Conservation (phyloP, 1,284 basidiomycete species). For the Microbotryomycetes sp. region DNA sequence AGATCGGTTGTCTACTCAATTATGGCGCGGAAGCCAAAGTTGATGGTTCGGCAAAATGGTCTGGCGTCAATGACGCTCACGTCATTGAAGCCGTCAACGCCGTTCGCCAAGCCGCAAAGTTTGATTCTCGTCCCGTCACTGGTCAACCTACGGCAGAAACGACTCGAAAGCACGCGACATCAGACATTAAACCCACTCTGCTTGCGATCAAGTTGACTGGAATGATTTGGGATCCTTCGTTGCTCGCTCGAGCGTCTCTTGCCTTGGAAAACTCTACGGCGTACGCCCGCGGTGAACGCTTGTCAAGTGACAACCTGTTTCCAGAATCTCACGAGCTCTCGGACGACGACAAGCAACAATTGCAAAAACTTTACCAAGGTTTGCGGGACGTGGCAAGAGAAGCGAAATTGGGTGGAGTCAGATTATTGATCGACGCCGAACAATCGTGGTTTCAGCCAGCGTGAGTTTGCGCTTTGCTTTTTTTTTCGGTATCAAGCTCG, state of each 20-base stretch:
- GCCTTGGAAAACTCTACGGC: slow-evolving; percentile 22
- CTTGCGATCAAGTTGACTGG: slow-evolving; percentile 36
- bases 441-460: slow-evolving; percentile 35
- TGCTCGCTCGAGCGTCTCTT: slow-evolving; percentile 31
- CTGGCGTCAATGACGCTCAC: slow-evolving; percentile 15
- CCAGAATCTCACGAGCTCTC: slow-evolving; percentile 24
- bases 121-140: slow-evolving; percentile 7
- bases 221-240: slow-evolving; percentile 29
- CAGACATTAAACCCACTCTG: slow-evolving; percentile 26
- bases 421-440: slow-evolving; percentile 36
- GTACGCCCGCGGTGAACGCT: slow-evolving; percentile 2
- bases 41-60: slow-evolving; percentile 12
- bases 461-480: slow-evolving; percentile 1
- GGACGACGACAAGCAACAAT: slow-evolving; percentile 26
- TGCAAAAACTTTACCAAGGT: slow-evolving; percentile 25
- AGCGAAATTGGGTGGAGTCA: slow-evolving; percentile 28
- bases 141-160: background rate
- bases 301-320: slow-evolving; percentile 16
- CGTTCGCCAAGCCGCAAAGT: slow-evolving; percentile 23
- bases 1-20: slow-evolving; percentile 34
- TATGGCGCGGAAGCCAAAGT: slow-evolving; percentile 34
- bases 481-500: background rate
- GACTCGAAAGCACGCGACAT: background rate
- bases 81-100: slow-evolving; percentile 26
- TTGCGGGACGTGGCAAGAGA: slow-evolving; percentile 21